Evolutionary conservation across 2,329 filamentous ascomycete species (phyloP), one percentile per base, ranked within the genome.

Genomic region (Biscogniauxia marginata): DNA sequence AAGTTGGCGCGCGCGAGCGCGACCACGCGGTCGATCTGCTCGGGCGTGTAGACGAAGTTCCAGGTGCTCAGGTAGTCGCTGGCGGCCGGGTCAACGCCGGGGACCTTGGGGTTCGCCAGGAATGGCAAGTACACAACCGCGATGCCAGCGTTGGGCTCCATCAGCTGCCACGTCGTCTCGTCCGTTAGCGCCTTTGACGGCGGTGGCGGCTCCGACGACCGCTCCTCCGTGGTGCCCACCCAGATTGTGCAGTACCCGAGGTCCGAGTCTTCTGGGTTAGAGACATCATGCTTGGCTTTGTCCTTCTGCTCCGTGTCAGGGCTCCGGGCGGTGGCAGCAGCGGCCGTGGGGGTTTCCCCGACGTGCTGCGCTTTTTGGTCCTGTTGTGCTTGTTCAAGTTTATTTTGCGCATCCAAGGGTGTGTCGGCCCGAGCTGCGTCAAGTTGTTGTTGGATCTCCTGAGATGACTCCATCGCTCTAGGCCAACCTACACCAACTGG

Each of bases 401-500:
- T 91, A 9, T 75, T 70, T 20, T 87, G 80, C 2, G 87, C 85
- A 57, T 91, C 83, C 20, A 79, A 74, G 4, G 81, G 70, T 0
- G 83, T 83, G 2, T 79, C 77, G 4, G 84, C 84, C 70, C 90
- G 81, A 1, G 91, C 88, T 54, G 84, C 76, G 9, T 88, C 84
- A 3, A 97, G 80, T 59, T 91, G 81, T 47, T 84, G 72, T 25
- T 82, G 79, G 0, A 87, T 82, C 57, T 88, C 79, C 55, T 85
- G 77, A 0, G 84, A 72, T 0, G 84, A 77, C 51, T 86, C 83
- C 3, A 76, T 79, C 6, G 73, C 68, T 55, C 85, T 86, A 1
- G 93, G 93, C 95, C 95, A 99, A 18, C 95, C 95, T n/a, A 91
- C 87, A 5, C 93, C 93, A 6, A 97, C 75, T 0, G 95, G 95